Evolutionary conservation across 768 basidiomycete genomes (phyloP).

Genomic region (Chalciporus piperatus): DNA sequence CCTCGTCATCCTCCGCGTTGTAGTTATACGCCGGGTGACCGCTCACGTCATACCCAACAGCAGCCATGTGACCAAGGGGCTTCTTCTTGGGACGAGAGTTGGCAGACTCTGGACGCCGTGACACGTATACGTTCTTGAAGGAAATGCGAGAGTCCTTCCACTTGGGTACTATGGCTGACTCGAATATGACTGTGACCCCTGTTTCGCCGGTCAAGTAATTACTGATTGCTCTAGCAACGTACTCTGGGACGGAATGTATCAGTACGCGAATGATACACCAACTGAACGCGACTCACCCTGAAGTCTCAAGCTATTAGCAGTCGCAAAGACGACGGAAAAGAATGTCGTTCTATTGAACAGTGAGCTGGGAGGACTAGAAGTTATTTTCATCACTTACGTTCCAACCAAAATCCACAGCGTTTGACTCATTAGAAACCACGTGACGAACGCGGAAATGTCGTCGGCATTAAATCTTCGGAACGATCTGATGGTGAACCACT

Average conservation of each 20-base stretch:
- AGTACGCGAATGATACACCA: neutral
- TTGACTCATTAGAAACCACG: conserved; percentile 95
- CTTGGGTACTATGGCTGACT: conserved; percentile 96
- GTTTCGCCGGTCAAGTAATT: conserved; percentile 92
- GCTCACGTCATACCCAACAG: conserved; percentile 72
- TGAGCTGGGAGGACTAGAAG: conserved; percentile 3
- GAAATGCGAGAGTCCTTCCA: conserved; percentile 96
- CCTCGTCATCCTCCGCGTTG: conserved; percentile 59
- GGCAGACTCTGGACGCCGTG: conserved; percentile 58
- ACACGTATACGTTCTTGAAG: conserved; percentile 95
- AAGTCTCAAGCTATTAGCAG: conserved; percentile 79
- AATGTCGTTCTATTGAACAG: conserved; percentile 73
- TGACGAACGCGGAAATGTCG: conserved; percentile 94
- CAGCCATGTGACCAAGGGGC: conserved; percentile 49
- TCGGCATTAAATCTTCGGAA: conserved; percentile 96
- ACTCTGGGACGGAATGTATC: conserved; percentile 45
- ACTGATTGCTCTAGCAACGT: conserved; percentile 83
- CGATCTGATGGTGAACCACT: conserved; percentile 94
- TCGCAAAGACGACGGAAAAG: conserved; percentile 89
- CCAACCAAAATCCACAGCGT: conserved; percentile 94
- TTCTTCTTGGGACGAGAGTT: conserved; percentile 11
- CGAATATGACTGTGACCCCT: conserved; percentile 92
- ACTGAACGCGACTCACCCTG: conserved; percentile 54
- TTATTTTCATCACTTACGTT: conserved; percentile 34
- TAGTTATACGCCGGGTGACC: conserved; percentile 71